Percentiles rank a stretch among this genome's conserved stretches.
Evolutionary conservation across 257 asterid species (phyloP).

Genomic region (Salvia splendens): DNA sequence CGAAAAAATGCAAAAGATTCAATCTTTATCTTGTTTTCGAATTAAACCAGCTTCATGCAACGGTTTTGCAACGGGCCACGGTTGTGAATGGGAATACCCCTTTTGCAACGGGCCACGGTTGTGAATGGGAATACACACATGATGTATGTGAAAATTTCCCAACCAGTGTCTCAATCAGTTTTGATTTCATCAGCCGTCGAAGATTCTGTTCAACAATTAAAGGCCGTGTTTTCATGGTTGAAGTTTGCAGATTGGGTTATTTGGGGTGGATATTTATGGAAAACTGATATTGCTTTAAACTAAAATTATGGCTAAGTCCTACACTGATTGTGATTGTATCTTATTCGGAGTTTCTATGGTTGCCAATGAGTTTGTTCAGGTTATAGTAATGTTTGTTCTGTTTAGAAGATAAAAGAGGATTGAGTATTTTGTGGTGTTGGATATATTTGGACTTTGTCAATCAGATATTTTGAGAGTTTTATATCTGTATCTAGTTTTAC

Average conservation of each 20-base stretch:
- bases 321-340: background rate
- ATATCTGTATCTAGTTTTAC: background rate
- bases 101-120: conserved; percentile 15
- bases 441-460: background rate
- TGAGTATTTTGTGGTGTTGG: conserved; percentile 5
- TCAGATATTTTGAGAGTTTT: conserved; percentile 9
- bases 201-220: background rate
- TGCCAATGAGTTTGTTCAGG: conserved; percentile 16
- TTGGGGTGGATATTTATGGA: background rate
- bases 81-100: conserved; percentile 21
- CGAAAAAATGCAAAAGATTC: conserved; percentile 29
- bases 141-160: conserved; percentile 43
- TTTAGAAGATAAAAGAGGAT: background rate
- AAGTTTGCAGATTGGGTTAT: conserved; percentile 2
- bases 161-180: conserved; percentile 23
- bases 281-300: conserved; percentile 23
- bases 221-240: conserved; percentile 22
- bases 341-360: background rate
- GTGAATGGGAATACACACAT: conserved; percentile 28
- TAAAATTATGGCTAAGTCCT: background rate
- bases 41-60: conserved; percentile 23
- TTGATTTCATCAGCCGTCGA: conserved; percentile 15
- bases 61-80: background rate
- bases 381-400: background rate
- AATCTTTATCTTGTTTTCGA: conserved; percentile 18